Evolutionary conservation across 331 rosid genomes (phyloP), one percentile per base, ranked within the genome.

Genomic region (Quercus tomentella): DNA sequence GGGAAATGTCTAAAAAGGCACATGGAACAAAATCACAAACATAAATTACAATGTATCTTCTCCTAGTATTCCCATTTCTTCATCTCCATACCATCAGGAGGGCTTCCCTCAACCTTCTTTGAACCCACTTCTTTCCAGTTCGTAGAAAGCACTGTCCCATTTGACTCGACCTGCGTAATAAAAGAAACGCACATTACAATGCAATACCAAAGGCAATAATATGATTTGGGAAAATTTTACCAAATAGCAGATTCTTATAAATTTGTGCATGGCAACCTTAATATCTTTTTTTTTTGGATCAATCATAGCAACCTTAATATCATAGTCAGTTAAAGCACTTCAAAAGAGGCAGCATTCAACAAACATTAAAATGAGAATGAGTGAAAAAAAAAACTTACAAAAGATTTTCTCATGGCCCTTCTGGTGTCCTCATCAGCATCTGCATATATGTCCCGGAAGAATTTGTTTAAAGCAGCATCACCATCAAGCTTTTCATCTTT

Each of bases 81-180:
- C 92, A 94, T 70, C 86, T 94, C 97, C 96, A 94, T 94, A 60
- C 98, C 98, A 77, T 94, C 96, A 15, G 97, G 97, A 57, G 99
- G 92, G 71, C 97, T 96, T 83, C 98, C 98, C 80, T 96, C 97
- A 1, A 93, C 97, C 86, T 90, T 91, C 92, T 93, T 96, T 55
- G 82, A 41, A 30, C 99, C 98, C 58, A 96, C 98, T 86, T 96
- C 99, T 62, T 91, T 96, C 99, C 99, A 96, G 80, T 96, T 93
- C 30, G 99, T 96, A 0, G 99, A 96, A 30, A 96, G 92, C 63
- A 96, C 98, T 0, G 98, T 96, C 68, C 98, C 99, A 52, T 93
- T 93, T 0, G 98, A 96, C 82, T 93, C 98, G 62, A 93, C 94
- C 97, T 96, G 63, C 23, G 75, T 68, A 5, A 66, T 30, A 28